phyloP scores from a whole-genome alignment of 768 basidiomycete species.

The Steccherinum ochraceum region DNA sequence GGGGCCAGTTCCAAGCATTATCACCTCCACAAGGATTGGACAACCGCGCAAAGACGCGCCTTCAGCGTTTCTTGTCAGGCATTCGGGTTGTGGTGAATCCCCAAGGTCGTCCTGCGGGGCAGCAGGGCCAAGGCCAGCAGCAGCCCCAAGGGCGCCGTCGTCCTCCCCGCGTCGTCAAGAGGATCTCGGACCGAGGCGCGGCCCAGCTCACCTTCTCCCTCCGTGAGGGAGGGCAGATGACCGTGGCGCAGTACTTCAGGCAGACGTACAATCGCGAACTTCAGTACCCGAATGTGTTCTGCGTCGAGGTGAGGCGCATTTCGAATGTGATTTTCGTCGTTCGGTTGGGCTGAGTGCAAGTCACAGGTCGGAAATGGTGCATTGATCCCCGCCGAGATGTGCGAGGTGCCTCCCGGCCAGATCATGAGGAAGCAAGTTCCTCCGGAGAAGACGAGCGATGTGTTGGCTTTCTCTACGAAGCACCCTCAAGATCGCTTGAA shows the following conservation, averaged over 20 bases:
- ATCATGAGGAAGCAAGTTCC: slow-evolving; percentile 70
- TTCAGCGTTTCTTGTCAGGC: slow-evolving; percentile 52
- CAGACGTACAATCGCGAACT: slow-evolving; percentile 46
- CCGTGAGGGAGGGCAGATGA: slow-evolving; percentile 47
- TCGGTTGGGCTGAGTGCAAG: too few species aligned
- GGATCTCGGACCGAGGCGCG: slow-evolving; percentile 49
- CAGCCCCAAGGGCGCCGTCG: slow-evolving; percentile 10
- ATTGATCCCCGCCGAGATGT: slow-evolving; percentile 61
- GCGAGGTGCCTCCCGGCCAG: slow-evolving; percentile 56
- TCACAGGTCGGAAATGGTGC: slow-evolving; percentile 55
- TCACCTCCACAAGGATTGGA: slow-evolving; percentile 39
- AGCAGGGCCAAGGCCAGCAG: slow-evolving; percentile 3
- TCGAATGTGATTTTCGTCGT: slow-evolving; percentile 11
- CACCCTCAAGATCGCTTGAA: slow-evolving; percentile 49
- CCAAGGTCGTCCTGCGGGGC: slow-evolving; percentile 5
- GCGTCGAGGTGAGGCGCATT: slow-evolving; percentile 63
- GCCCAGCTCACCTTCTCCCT: slow-evolving; percentile 46
- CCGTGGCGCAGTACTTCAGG: slow-evolving; percentile 60
- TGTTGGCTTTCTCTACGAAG: slow-evolving; percentile 65
- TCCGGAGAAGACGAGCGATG: slow-evolving; percentile 52
- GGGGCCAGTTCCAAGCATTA: slow-evolving; percentile 22
- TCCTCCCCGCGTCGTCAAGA: slow-evolving; percentile 57
- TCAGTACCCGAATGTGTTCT: slow-evolving; percentile 55
- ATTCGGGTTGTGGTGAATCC: slow-evolving; percentile 39
- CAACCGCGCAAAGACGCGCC: slow-evolving; percentile 44